Percentiles rank a stretch among this genome's conserved stretches.
Evolutionary conservation across 805 yeast species (phyloP).

Genomic region (Lachancea sp.): DNA sequence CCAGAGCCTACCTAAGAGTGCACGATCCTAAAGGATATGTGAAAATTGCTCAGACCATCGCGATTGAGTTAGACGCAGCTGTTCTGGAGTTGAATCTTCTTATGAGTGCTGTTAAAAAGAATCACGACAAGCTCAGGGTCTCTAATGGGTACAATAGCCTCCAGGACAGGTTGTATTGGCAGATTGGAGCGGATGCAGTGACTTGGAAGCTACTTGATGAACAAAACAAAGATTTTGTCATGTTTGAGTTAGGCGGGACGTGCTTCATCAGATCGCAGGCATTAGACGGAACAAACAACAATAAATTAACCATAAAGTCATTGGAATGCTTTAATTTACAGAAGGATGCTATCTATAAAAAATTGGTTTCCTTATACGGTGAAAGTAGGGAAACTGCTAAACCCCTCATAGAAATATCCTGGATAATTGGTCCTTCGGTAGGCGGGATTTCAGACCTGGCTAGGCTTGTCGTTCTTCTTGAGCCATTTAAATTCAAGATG

Average conservation of each 20-base stretch:
- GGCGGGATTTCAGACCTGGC: constrained; percentile 60
- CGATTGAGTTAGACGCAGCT: constrained; percentile 32
- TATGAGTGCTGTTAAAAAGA: constrained; percentile 38
- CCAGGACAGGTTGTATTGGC: constrained; percentile 38
- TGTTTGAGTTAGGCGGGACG: constrained; percentile 46
- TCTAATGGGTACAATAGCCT: constrained; percentile 18
- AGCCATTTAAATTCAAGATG: constrained; percentile 51
- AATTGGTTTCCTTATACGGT: constrained; percentile 42
- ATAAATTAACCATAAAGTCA: constrained; percentile 39
- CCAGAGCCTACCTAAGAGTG: constrained; percentile 38
- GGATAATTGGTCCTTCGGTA: constrained; percentile 54
- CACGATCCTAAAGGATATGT: constrained; percentile 31
- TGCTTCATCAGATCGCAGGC: constrained; percentile 43
- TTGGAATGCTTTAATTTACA: constrained; percentile 51
- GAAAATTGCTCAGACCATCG: constrained; percentile 35
- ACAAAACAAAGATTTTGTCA: constrained; percentile 42
- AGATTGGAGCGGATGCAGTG: constrained; percentile 46
- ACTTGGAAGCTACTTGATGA: constrained; percentile 53
- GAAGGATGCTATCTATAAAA: constrained; percentile 43
- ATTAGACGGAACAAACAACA: constrained; percentile 47
- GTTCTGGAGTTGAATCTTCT: constrained; percentile 38
- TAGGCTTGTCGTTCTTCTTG: constrained; percentile 42
- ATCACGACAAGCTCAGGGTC: constrained; percentile 26
- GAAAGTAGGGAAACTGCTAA: constrained; percentile 20
- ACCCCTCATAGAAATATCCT: constrained; percentile 39